Evolutionary conservation across 2,329 filamentous ascomycete genomes (phyloP), one percentile per base, ranked within the genome.

Genomic region (Zarea fungicola): DNA sequence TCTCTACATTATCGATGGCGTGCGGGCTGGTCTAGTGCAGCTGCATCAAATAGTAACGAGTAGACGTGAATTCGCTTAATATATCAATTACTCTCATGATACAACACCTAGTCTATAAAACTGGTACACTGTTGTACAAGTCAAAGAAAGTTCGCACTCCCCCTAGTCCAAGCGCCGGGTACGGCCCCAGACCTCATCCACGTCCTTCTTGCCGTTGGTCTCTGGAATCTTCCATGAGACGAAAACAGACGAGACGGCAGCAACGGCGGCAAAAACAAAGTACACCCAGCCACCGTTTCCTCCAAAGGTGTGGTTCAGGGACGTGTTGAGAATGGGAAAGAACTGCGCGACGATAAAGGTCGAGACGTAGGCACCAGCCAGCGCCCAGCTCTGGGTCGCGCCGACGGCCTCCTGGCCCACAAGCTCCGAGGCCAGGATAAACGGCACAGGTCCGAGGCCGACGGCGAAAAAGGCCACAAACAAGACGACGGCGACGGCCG

Each of bases 261-360:
- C 90, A 52, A 95, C 69, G 0, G 65, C 84, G 0, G 89, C 83
- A 65, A 99, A 99, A n/a, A 96, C 75, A 63, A 93, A 95, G 63
- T 95, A 99, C 0, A 93, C 86, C 72, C 85, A 87, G 2, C 92
- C 91, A 5, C 46, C 46, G 3, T 84, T 78, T 0, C 84, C 86
- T 0, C 87, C 81, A 10, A 84, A 64, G 3, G 66, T 60, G 0
- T 68, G 63, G 59, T 85, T 91, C 44, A 96, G 69, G 4, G 78
- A 79, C 36, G 81, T 79, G 62, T 95, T 95, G 52, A 95, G 67
- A 18, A 96, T 78, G 0, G 93, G 92, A 73, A 99, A 96, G 69
- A 96, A 95, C 59, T 96, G 90, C 0, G 92, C 91, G 2, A 99
- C 90, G 19, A 95, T 58, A 62, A 96, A 97, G 0, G 92, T 97